Percentiles rank a stretch among this genome's conserved stretches.
Conservation (phyloP, 441 rosid genomes). For the Pelargonium myrrhifolium region DNA sequence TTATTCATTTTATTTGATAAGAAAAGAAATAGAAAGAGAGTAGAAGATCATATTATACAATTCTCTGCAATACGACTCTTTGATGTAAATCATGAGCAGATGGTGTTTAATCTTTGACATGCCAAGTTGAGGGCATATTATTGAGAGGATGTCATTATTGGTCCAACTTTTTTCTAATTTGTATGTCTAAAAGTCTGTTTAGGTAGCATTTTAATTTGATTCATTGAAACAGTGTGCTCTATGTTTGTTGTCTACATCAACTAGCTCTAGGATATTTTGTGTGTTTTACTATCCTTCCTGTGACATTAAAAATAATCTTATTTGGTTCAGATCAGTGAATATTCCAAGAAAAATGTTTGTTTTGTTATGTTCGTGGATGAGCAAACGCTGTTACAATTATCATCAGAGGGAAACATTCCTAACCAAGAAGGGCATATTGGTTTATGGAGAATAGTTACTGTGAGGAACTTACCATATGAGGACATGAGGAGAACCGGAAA, state of each 20-base stretch:
- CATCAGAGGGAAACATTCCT: constrained; percentile 53
- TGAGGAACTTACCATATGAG: constrained; percentile 45
- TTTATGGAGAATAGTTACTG: constrained; percentile 53
- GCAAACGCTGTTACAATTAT: constrained; percentile 43
- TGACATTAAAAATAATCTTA: constrained; percentile 12
- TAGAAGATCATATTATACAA: neutral
- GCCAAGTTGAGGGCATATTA: neutral
- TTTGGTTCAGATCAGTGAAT: constrained; percentile 57
- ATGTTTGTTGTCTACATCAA: neutral
- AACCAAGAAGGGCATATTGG: constrained; percentile 52
- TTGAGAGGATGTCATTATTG: neutral
- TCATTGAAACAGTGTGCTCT: neutral
- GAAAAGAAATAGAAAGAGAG: neutral
- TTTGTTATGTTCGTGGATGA: constrained; percentile 64
- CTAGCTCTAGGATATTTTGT: constrained; percentile 8
- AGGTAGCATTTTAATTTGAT: neutral
- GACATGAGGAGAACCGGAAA: constrained; percentile 66
- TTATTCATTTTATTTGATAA: neutral
- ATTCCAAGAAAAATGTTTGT: constrained; percentile 52
- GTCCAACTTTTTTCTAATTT: neutral
- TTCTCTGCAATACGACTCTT: neutral
- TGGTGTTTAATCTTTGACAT: neutral
- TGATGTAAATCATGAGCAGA: neutral
- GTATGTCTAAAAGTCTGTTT: neutral
- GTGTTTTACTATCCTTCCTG: neutral